These are phyloP conservation scores for Blastomyces emzantsi DNA, from an alignment of 2,329 filamentous ascomycete species.

Conservation along the genomic window DNA sequence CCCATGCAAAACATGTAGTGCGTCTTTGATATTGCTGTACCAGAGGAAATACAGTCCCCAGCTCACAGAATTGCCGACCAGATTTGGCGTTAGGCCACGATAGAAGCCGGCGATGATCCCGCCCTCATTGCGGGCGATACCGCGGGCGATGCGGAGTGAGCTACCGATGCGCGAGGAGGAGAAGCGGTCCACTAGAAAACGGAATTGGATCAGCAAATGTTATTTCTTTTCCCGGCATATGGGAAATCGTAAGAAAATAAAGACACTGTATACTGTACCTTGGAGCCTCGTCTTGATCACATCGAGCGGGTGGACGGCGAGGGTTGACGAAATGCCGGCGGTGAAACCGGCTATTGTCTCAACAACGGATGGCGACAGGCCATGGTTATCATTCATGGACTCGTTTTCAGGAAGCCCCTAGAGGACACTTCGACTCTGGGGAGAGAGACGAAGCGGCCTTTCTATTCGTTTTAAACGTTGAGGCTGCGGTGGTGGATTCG, in stretches of 20 bases:
- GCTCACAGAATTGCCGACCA: conserved; percentile 79
- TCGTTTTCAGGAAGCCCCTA: conserved; percentile 7
- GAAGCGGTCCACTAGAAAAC: conserved; percentile 44
- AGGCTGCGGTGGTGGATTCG: neutral
- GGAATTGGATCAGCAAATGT: neutral
- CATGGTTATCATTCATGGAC: conserved; percentile 42
- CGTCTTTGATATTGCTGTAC: conserved; percentile 52
- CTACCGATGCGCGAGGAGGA: conserved; percentile 42
- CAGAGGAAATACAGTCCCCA: conserved; percentile 91
- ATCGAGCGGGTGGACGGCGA: conserved; percentile 85
- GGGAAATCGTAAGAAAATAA: neutral
- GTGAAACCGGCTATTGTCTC: conserved; percentile 86
- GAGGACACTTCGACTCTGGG: conserved; percentile 3
- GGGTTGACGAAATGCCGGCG: conserved; percentile 76
- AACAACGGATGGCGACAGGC: conserved; percentile 65
- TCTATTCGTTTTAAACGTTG: neutral
- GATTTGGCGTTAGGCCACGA: conserved; percentile 79
- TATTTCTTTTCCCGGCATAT: conserved; percentile 21
- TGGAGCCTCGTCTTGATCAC: conserved; percentile 95
- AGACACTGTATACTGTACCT: conserved; percentile 43
- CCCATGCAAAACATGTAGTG: conserved; percentile 38
- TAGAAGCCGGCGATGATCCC: conserved; percentile 61
- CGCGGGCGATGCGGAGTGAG: conserved; percentile 45
- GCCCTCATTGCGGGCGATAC: conserved; percentile 47
- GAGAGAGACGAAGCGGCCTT: neutral